Conservation (phyloP, 768 basidiomycete species). For the Candolleomyces eurysporus region DNA sequence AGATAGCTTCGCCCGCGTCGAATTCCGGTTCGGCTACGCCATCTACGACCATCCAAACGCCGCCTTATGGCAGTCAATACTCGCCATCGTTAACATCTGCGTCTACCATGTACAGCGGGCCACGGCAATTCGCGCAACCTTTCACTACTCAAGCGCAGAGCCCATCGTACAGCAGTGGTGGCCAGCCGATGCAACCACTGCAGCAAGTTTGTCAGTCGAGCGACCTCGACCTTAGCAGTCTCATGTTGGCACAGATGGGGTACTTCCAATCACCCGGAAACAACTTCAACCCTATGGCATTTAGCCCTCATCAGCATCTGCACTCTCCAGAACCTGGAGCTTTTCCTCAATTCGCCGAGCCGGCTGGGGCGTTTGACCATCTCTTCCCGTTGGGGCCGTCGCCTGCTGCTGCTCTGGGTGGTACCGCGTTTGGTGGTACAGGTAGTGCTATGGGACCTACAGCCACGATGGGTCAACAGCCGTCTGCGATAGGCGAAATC, state of each 20-base stretch:
- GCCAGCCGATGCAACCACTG: background rate
- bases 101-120: too few relatives aligned
- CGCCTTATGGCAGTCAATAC: too few relatives aligned
- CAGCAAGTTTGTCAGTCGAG: too few relatives aligned
- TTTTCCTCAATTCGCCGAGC: background rate
- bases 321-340: background rate
- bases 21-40: background rate
- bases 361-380: too few relatives aligned
- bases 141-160: too few relatives aligned
- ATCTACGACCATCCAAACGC: background rate
- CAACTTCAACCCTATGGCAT: background rate
- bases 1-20: background rate
- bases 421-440: background rate
- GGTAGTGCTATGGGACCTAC: background rate
- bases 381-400: background rate
- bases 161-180: too few relatives aligned
- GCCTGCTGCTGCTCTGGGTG: background rate
- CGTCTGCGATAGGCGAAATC: background rate
- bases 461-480: background rate
- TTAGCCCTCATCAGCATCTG: background rate
- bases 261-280: conserved; percentile 10
- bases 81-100: too few relatives aligned
- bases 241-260: conserved; percentile 24
- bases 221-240: conserved; percentile 20
- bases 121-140: too few relatives aligned